Conservation (phyloP, 2,329 filamentous ascomycete species). For the Hortaea sp. region DNA sequence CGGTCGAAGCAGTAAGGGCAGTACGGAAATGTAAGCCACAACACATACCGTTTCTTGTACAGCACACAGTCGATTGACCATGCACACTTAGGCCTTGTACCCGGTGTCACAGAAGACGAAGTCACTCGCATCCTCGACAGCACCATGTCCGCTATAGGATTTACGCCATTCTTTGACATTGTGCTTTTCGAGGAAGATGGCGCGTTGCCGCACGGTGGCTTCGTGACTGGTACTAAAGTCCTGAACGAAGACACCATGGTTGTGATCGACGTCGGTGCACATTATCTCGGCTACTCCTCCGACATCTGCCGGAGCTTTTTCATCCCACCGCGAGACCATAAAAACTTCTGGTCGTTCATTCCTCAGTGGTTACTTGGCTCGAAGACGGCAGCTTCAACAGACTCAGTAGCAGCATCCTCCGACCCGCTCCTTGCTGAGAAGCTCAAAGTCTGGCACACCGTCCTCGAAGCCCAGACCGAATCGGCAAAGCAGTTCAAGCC, state of each 20-base stretch:
- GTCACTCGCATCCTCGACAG: constrained; percentile 47
- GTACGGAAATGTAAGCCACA: constrained; percentile 37
- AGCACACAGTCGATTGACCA: too few species aligned
- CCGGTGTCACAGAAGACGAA: constrained; percentile 44
- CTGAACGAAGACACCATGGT: constrained; percentile 47
- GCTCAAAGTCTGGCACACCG: constrained; percentile 48
- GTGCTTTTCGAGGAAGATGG: constrained; percentile 51
- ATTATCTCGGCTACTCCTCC: constrained; percentile 53
- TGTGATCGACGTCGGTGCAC: constrained; percentile 53
- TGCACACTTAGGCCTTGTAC: too few species aligned
- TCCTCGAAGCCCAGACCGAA: constrained; percentile 51
- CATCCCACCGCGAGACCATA: constrained; percentile 3
- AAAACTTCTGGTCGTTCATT: constrained; percentile 18
- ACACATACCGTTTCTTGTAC: too few species aligned
- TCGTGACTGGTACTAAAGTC: constrained; percentile 38
- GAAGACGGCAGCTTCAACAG: not conserved
- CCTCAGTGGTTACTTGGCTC: not conserved
- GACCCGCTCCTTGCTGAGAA: constrained; percentile 33
- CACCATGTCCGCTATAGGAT: constrained; percentile 43
- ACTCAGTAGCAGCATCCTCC: not conserved
- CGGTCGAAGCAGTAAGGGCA: constrained; percentile 49
- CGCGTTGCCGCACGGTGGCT: constrained; percentile 44
- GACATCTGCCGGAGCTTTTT: constrained; percentile 55
- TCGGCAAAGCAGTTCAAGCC: constrained; percentile 42
- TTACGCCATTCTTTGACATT: constrained; percentile 53